Evolutionary conservation across 305 asterid species (phyloP), one percentile per base, ranked within the genome.

Genomic region (Rubia balearica): DNA sequence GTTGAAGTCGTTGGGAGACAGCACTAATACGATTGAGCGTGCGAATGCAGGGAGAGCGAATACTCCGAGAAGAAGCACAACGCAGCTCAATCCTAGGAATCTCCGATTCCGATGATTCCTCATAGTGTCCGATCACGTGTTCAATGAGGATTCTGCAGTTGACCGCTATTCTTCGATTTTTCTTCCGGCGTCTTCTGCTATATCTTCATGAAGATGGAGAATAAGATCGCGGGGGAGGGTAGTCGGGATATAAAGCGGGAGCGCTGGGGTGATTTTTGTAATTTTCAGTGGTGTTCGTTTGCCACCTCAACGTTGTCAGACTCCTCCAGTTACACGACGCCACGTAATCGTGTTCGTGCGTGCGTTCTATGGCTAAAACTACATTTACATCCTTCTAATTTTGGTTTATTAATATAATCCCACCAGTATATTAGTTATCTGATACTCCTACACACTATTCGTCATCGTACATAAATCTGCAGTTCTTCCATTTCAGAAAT

Each of bases 1-100:
- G 70, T 67, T 74, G 77, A 92, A 88, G 74, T 92, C 98, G 72
- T 90, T 96, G 56, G 85, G 85, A 24, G 97, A 82, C 67, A 92
- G 86, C 72, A 92, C 89, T 40, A 90, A 88, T 45, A 87, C 86
- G 80, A 83, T 82, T 0, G 93, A 92, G 3, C 95, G 90, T 5
- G 90, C 83, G 70, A 82, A 74, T 22, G 92, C 74, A 55, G 84
- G 45, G 62, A 68, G 22, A 10, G 90, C 85, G 7, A 84, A 79
- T 66, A 81, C 76, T 33, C 76, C 43, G 66, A 90, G 84, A 40
- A 86, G 82, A 19, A 90, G 78, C 45, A 87, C 80, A 62, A 70
- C 72, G 71, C 62, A 75, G 79, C 76, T 74, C 77, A 89, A 75
- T 41, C 22, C 42, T 56, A 53, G 43, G n/a, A 70, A 19, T 21